phyloP scores from a whole-genome alignment of 352 stramenopile genomes.

The Thraustochytrium striatum region DNA sequence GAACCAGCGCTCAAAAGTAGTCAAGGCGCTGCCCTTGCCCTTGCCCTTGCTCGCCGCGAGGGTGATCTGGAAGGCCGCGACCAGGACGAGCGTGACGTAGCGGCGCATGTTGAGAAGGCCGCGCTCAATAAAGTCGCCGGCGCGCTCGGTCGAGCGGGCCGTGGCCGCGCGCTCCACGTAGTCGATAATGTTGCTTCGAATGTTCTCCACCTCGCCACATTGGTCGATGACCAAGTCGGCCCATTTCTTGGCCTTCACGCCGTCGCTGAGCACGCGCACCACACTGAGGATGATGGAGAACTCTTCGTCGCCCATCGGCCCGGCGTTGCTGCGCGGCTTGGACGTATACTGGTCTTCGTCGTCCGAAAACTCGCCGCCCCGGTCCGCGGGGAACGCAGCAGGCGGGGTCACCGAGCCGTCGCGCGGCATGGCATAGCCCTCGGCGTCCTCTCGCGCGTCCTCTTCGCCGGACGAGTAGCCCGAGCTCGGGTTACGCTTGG shows the following conservation, averaged over 20 bases:
- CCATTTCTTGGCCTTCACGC: constrained; percentile 37
- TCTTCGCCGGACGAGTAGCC: not conserved
- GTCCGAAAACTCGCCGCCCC: not conserved
- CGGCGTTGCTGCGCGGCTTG: not conserved
- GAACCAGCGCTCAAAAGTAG: constrained; percentile 14
- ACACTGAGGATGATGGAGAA: constrained; percentile 44
- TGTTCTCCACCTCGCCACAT: constrained; percentile 42
- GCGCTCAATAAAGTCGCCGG: constrained; percentile 34
- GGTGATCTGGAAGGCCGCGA: constrained; percentile 40
- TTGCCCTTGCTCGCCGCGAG: not conserved
- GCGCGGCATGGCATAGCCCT: not conserved
- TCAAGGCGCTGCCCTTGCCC: no score
- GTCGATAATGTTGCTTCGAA: constrained; percentile 33
- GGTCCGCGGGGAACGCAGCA: not conserved
- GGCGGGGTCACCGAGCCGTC: not conserved
- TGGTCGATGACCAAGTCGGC: constrained; percentile 41
- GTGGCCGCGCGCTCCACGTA: not conserved
- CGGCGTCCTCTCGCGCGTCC: not conserved
- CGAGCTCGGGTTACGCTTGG: not conserved
- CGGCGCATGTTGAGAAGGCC: constrained; percentile 43
- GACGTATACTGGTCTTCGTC: not conserved
- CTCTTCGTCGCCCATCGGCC: constrained; percentile 17
- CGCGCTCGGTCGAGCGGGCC: constrained; percentile 1
- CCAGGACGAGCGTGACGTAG: constrained; percentile 44
- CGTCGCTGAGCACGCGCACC: constrained; percentile 35